These are phyloP conservation scores for Spergularia marina DNA, from an alignment of 148 eudicot genomes.

Conservation along the genomic window DNA sequence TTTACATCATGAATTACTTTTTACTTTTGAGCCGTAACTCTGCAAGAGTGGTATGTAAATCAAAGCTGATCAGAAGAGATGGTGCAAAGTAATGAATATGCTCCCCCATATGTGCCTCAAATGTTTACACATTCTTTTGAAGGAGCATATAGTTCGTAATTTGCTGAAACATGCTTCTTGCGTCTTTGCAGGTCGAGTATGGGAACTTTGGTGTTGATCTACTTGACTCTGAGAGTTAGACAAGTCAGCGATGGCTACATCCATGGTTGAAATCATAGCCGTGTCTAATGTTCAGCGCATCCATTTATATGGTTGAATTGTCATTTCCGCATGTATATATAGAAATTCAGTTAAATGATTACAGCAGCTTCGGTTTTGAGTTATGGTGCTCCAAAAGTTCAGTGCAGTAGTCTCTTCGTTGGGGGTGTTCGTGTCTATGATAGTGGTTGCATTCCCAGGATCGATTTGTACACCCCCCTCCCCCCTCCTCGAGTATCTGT, in stretches of 20 bases:
- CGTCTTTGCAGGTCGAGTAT: conserved; percentile 64
- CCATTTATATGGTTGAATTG: not conserved
- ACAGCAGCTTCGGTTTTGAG: conserved; percentile 5
- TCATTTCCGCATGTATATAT: conserved; percentile 23
- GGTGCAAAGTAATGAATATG: conserved; percentile 4
- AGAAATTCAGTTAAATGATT: conserved; percentile 13
- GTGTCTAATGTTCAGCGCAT: not conserved
- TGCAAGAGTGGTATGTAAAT: too few relatives aligned
- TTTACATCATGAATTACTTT: too few relatives aligned
- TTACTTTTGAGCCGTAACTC: too few relatives aligned
- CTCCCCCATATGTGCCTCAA: not conserved
- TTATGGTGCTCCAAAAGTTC: not conserved
- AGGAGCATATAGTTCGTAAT: not conserved
- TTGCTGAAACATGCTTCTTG: conserved; percentile 2
- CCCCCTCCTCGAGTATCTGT: too few relatives aligned
- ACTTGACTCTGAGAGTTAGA: conserved; percentile 68
- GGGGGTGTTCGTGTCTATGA: not conserved
- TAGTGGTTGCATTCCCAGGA: not conserved
- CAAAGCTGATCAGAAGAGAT: too few relatives aligned
- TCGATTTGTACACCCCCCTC: not conserved
- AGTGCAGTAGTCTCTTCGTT: not conserved
- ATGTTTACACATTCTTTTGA: not conserved
- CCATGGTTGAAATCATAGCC: conserved; percentile 8
- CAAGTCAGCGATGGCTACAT: conserved; percentile 47
- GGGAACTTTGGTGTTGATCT: conserved; percentile 76